A percentile compares a stretch with the other conserved stretches of the same genome.
Conservation (phyloP, 176 grass and related monocot species). For the Themeda triandra region DNA sequence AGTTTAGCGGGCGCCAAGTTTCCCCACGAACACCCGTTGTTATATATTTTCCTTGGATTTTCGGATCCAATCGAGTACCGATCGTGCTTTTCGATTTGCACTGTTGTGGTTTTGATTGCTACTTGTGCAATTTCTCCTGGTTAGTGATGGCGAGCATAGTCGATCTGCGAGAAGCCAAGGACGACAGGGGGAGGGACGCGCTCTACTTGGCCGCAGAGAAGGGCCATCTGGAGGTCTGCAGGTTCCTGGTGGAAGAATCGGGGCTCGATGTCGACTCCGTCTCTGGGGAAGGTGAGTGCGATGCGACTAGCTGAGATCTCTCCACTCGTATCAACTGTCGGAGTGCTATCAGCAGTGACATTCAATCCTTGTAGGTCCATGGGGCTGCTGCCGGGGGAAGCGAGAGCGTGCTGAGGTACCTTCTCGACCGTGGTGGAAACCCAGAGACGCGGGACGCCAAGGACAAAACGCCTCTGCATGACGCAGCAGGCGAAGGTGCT, state of each 20-base stretch:
- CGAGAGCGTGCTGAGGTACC: constrained; percentile 1
- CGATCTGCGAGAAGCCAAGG: constrained; percentile 20
- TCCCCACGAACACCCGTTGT: too few species aligned
- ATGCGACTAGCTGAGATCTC: background rate
- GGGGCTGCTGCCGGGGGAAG: too few species aligned
- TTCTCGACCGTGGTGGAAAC: constrained; percentile 36
- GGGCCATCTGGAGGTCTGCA: constrained; percentile 32
- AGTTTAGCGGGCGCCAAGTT: too few species aligned
- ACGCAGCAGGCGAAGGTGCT: constrained; percentile 19
- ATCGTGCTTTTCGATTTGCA: too few species aligned
- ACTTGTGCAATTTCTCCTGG: too few species aligned
- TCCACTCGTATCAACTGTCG: too few species aligned
- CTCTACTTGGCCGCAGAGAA: constrained; percentile 39
- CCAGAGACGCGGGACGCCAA: background rate
- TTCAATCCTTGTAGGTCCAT: background rate
- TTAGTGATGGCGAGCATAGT: constrained; percentile 12
- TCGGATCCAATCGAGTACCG: too few species aligned
- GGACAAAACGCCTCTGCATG: constrained; percentile 30
- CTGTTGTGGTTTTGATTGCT: too few species aligned
- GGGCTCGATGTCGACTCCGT: constrained; percentile 24
- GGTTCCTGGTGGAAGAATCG: constrained; percentile 41
- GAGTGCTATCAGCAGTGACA: background rate
- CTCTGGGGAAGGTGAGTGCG: background rate
- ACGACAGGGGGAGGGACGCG: constrained; percentile 11
- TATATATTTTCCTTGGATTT: too few species aligned